phyloP scores from a whole-genome alignment of 768 basidiomycete genomes.

The Hypholoma sublateritium region DNA sequence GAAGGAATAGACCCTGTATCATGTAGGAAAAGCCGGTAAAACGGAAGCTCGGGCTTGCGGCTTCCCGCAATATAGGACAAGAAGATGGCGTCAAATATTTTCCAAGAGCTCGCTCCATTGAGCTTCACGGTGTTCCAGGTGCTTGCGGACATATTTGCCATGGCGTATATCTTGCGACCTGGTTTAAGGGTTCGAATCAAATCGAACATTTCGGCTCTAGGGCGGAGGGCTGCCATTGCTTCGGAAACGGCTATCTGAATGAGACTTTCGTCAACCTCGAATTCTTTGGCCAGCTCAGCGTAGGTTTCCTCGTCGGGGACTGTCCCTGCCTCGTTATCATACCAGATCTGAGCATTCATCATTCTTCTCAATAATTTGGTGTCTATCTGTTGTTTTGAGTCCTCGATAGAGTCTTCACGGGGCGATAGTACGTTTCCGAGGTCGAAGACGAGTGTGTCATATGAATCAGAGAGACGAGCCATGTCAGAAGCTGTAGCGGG shows the following conservation, averaged over 20 bases:
- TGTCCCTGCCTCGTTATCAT: constrained; percentile 36
- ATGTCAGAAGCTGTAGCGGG: too few species aligned
- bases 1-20: constrained; percentile 35
- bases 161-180: constrained; percentile 34
- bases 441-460: too few species aligned
- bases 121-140: constrained; percentile 32
- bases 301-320: constrained; percentile 32
- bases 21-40: constrained; percentile 36
- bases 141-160: constrained; percentile 41
- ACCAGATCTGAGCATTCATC: constrained; percentile 23
- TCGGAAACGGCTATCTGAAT: constrained; percentile 32
- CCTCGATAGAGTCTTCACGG: too few species aligned
- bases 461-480: too few species aligned
- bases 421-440: too few species aligned
- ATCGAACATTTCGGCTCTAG: constrained; percentile 26
- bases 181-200: constrained; percentile 36
- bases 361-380: neutral
- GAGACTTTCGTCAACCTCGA: constrained; percentile 23
- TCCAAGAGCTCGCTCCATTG: constrained; percentile 27
- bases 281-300: constrained; percentile 26
- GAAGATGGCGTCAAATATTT: constrained; percentile 34
- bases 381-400: neutral
- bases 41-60: constrained; percentile 41
- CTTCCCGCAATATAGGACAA: constrained; percentile 36
- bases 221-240: constrained; percentile 32